A percentile compares a stretch with the other conserved stretches of the same genome.
Evolutionary conservation across 2,329 filamentous ascomycete species (phyloP).

Genomic region (Xylaria sp.): DNA sequence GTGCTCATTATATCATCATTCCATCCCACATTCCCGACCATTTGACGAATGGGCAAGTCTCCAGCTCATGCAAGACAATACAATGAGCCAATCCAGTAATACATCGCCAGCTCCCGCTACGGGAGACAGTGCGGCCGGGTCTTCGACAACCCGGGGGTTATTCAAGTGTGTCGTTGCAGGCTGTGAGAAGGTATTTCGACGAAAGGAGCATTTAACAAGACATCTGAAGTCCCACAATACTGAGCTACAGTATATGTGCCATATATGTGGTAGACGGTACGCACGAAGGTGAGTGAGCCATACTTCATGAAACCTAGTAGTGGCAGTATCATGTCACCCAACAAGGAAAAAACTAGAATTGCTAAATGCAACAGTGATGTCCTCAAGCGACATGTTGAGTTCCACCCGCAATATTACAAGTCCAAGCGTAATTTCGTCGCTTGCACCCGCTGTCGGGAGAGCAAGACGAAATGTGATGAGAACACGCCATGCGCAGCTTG

Average conservation of each 20-base stretch:
- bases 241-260: constrained; percentile 42
- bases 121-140: constrained; percentile 21
- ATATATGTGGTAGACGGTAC: constrained; percentile 43
- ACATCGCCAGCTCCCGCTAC: neutral
- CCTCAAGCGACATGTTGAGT: constrained; percentile 43
- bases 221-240: constrained; percentile 43
- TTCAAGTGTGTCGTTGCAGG: constrained; percentile 41
- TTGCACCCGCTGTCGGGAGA: constrained; percentile 39
- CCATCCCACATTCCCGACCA: constrained; percentile 33
- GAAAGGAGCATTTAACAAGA: constrained; percentile 46
- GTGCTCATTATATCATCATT: neutral
- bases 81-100: constrained; percentile 16
- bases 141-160: constrained; percentile 28
- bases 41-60: neutral
- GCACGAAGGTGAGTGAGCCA: constrained; percentile 41
- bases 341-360: constrained; percentile 3
- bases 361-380: constrained; percentile 39
- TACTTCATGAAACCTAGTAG: too few species aligned
- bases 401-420: constrained; percentile 35
- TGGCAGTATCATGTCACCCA: neutral
- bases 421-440: constrained; percentile 35
- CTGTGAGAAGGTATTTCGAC: constrained; percentile 42
- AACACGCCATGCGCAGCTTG: constrained; percentile 40
- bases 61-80: constrained; percentile 3
- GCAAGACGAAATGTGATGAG: constrained; percentile 42